Conservation (phyloP, 768 basidiomycete species). For the Xerocomus potaroensis region DNA sequence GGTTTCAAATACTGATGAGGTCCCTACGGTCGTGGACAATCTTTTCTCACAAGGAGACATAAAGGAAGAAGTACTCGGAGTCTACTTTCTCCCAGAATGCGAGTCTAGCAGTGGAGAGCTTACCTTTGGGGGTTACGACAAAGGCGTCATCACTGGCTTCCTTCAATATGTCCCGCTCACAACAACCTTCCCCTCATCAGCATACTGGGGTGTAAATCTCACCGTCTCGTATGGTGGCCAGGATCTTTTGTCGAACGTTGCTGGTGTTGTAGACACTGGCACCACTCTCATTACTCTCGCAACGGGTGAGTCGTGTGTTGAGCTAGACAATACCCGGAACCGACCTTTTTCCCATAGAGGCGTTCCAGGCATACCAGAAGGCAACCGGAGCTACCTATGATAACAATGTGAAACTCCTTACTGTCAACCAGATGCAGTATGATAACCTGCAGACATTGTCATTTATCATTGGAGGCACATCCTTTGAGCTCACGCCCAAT, state of each 20-base stretch:
- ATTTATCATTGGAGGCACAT: slow-evolving; percentile 9
- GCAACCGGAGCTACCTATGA: slow-evolving; percentile 11
- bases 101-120: slow-evolving; percentile 15
- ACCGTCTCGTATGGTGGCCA: slow-evolving; percentile 18
- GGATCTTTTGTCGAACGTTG: slow-evolving; percentile 11
- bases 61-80: slow-evolving; percentile 20
- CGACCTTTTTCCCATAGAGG: slow-evolving; percentile 8
- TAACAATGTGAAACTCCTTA: slow-evolving; percentile 22
- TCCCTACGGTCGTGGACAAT: slow-evolving; percentile 36
- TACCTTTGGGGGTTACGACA: slow-evolving; percentile 24
- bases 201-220: slow-evolving; percentile 29
- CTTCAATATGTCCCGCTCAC: slow-evolving; percentile 23
- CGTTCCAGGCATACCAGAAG: slow-evolving; percentile 11
- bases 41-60: slow-evolving; percentile 29
- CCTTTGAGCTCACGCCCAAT: slow-evolving; percentile 15
- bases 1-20: slow-evolving; percentile 1
- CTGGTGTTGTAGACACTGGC: slow-evolving; percentile 33
- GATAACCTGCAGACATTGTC: slow-evolving; percentile 16
- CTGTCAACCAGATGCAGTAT: slow-evolving; percentile 20
- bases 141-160: slow-evolving; percentile 6
- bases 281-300: slow-evolving; percentile 20
- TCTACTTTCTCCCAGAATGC: slow-evolving; percentile 28
- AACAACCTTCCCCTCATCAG: slow-evolving; percentile 14
- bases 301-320: slow-evolving; percentile 3
- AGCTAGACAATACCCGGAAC: not conserved